Evolutionary conservation across 2,329 filamentous ascomycete genomes (phyloP).

Genomic region (Biscogniauxia marginata): DNA sequence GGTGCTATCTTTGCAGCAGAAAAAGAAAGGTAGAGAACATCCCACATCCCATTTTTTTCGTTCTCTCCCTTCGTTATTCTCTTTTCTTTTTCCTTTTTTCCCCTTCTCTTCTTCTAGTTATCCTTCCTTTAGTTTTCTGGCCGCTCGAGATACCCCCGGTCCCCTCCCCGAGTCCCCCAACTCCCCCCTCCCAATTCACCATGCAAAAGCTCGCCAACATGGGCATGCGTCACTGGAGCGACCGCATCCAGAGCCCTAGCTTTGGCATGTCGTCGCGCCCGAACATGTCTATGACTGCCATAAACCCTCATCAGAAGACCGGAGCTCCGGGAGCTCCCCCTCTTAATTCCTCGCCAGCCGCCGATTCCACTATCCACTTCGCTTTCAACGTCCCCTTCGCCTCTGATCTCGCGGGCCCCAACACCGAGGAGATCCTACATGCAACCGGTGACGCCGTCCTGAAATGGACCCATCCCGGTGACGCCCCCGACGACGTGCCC

Average conservation of each 20-base stretch:
- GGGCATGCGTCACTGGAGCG: conserved; percentile 72
- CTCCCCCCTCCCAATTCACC: conserved; percentile 35
- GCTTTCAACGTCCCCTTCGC: conserved; percentile 98
- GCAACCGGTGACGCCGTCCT: conserved; percentile 84
- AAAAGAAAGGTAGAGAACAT: conserved; percentile 24
- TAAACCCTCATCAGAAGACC: conserved; percentile 59
- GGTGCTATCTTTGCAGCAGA: conserved; percentile 21
- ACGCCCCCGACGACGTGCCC: conserved; percentile 78
- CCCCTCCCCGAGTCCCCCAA: conserved; percentile 22
- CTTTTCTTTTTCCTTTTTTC: conserved; percentile 22
- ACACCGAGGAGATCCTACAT: conserved; percentile 92
- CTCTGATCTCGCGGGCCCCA: conserved; percentile 86
- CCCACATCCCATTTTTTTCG: conserved; percentile 22
- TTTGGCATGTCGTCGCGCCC: conserved; percentile 61
- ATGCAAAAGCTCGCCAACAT: conserved; percentile 73
- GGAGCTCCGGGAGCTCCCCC: conserved; percentile 51
- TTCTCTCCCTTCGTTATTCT: conserved; percentile 28
- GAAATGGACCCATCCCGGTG: conserved; percentile 90
- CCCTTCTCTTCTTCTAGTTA: conserved; percentile 19
- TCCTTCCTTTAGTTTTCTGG: conserved; percentile 12
- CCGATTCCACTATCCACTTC: conserved; percentile 80
- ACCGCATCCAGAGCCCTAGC: conserved; percentile 63
- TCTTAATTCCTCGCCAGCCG: conserved; percentile 65
- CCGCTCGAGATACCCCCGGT: conserved; percentile 14
- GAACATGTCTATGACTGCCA: conserved; percentile 53